Evolutionary conservation across 106 monocot species (phyloP).

Genomic region (Vanilla planifolia): DNA sequence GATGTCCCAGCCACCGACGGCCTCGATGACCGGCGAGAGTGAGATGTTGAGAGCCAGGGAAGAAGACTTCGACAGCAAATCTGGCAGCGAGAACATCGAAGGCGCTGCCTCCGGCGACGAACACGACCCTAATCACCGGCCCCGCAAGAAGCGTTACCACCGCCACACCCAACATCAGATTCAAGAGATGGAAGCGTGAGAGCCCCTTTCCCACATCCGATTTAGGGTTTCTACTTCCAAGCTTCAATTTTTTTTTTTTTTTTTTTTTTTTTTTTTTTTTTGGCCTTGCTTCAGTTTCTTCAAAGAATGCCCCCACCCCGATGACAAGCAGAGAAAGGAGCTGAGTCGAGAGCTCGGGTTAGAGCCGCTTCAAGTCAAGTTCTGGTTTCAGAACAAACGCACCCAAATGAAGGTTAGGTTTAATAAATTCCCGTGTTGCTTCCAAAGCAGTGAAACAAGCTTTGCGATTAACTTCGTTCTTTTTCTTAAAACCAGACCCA

Average conservation of each 20-base stretch:
- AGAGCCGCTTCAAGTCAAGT: slow-evolving; percentile 91
- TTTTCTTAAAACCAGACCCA: slow-evolving; percentile 47
- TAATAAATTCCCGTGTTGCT: no score
- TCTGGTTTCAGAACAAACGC: slow-evolving; percentile 99
- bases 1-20: slow-evolving; percentile 16
- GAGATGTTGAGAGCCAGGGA: slow-evolving; percentile 37
- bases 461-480: slow-evolving; percentile 46
- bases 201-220: not conserved
- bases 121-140: slow-evolving; percentile 57
- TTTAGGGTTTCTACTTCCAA: not conserved
- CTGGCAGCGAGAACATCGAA: slow-evolving; percentile 83
- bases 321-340: slow-evolving; percentile 97
- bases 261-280: no score
- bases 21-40: slow-evolving; percentile 10
- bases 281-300: slow-evolving; percentile 51
- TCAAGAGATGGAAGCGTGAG: slow-evolving; percentile 97
- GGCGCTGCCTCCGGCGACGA: slow-evolving; percentile 79
- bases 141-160: slow-evolving; percentile 86
- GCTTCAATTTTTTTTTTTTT: not conserved
- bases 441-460: no score
- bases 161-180: slow-evolving; percentile 97
- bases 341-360: slow-evolving; percentile 74
- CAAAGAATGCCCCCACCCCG: slow-evolving; percentile 96
- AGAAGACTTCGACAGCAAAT: slow-evolving; percentile 74
- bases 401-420: slow-evolving; percentile 99